Base-by-base conservation (phyloP, 2,329 filamentous ascomycete genomes). In the Colletotrichum paranaense region DNA sequence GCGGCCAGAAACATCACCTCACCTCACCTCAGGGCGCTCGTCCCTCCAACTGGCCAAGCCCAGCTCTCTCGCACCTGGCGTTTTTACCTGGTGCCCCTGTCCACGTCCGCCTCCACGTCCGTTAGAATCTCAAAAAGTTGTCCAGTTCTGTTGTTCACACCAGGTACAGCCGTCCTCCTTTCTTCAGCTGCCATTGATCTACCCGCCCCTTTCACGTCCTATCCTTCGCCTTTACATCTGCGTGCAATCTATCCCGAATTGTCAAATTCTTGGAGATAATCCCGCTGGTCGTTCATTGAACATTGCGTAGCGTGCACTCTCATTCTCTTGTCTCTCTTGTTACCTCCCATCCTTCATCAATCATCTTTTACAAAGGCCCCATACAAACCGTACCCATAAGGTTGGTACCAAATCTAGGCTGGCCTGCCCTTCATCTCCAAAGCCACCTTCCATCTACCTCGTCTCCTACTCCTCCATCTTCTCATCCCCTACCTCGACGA, bases 91-190 rank as follows among this genome's bases (percentile, higher is more conserved):
- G 60, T 70, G 73, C 71, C 70, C 71, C 65, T 74, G 66, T 74
- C 56, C 46, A 28, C 22, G 53, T 56, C 53, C 53, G 9, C 52
- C 14, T 49, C 42, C 42, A 49, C 19, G 19, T n/a, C 62, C 26
- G 68, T 67, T 72, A 57, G 58, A 74, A 67, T 57, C 12, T 67
- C 68, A 72, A 74, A 74, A 74, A 74, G 72, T 72, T 74, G 72
- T 74, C 68, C 62, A 62, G 72, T 72, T 72, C 62, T 72, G 55
- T 32, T 62, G 32, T 26, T 49, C 59, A 14, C 35, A 67, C 55
- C 60, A 63, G 42, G 60, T 32, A n/a, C 26, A 49, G 66, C 16
- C 11, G 32, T 59, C 70, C 46, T 56, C 49, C 52, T 56, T 26
- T 56, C 62, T 24, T 49, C 62, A 56, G 24, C 60, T 32, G 70